Evolutionary conservation across 2,329 filamentous ascomycete genomes (phyloP).

Genomic region (Penicillium sp.): DNA sequence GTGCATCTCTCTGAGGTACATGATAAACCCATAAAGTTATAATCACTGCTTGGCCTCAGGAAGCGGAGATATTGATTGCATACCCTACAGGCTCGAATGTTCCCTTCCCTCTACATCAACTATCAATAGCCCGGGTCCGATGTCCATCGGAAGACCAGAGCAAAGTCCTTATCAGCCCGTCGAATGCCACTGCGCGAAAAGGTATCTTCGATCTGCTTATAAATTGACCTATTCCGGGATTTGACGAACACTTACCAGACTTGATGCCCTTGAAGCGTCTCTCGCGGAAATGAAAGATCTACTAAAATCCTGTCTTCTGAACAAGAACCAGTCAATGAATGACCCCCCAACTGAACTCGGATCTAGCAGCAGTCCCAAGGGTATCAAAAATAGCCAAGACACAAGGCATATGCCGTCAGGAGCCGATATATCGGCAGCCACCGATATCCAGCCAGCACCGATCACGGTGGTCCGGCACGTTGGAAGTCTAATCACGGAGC

Average conservation of each 20-base stretch:
- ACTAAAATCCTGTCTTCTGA: constrained; percentile 3
- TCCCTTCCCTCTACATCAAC: constrained; percentile 8
- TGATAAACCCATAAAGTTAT: neutral
- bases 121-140: neutral
- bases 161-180: neutral
- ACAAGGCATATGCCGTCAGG: neutral
- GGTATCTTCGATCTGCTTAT: neutral
- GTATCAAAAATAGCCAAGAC: constrained; percentile 3
- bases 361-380: neutral
- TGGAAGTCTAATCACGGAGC: constrained; percentile 10
- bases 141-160: neutral
- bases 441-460: constrained; percentile 9
- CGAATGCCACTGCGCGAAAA: constrained; percentile 1
- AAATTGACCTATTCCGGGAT: neutral
- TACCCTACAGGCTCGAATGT: constrained; percentile 3
- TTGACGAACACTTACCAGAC: neutral
- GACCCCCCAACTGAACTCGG: neutral
- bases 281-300: constrained; percentile 8
- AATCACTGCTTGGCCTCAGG: neutral
- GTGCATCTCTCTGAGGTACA: constrained; percentile 10
- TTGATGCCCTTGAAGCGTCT: constrained; percentile 5
- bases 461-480: constrained; percentile 12
- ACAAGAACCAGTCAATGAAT: neutral
- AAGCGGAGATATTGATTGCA: neutral
- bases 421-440: neutral